Percentiles rank a stretch among this genome's conserved stretches.
Evolutionary conservation across 495 filamentous ascomycete species (phyloP).

Genomic region (Tuber aestivum): DNA sequence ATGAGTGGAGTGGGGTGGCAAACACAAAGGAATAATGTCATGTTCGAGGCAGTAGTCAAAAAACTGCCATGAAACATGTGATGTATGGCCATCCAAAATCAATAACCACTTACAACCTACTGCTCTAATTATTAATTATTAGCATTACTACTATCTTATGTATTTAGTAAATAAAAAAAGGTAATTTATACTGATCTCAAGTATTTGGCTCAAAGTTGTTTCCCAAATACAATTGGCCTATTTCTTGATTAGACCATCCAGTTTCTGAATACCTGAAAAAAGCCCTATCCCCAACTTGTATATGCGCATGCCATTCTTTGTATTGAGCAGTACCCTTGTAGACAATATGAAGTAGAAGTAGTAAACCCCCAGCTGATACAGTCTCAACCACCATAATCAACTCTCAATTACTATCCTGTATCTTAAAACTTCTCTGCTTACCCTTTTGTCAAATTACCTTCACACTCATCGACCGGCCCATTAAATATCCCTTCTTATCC

Average conservation of each 20-base stretch:
- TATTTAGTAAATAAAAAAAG: conserved; percentile 13
- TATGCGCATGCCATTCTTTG: conserved; percentile 8
- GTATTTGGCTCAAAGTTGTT: conserved; percentile 1
- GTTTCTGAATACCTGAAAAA: conserved; percentile 16
- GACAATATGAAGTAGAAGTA: conserved; percentile 1
- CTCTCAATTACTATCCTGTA: background rate
- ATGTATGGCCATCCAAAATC: conserved; percentile 39
- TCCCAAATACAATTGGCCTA: conserved; percentile 22
- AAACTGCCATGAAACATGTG: conserved; percentile 34
- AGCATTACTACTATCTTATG: conserved; percentile 17
- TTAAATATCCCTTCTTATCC: background rate
- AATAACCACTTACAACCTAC: conserved; percentile 20
- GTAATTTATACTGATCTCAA: conserved; percentile 18
- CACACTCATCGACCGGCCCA: background rate
- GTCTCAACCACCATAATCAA: conserved; percentile 15
- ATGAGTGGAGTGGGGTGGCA: conserved; percentile 9
- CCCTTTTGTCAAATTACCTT: conserved; percentile 4
- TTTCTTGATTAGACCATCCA: conserved; percentile 34
- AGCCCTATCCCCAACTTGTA: background rate
- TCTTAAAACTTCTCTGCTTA: background rate
- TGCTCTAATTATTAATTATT: no score
- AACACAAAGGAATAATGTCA: conserved; percentile 37
- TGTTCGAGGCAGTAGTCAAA: conserved; percentile 29
- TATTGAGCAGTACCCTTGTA: conserved; percentile 12
- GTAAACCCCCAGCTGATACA: background rate